phyloP scores from a whole-genome alignment of 495 filamentous ascomycete species.

The Bacidia rubella region DNA sequence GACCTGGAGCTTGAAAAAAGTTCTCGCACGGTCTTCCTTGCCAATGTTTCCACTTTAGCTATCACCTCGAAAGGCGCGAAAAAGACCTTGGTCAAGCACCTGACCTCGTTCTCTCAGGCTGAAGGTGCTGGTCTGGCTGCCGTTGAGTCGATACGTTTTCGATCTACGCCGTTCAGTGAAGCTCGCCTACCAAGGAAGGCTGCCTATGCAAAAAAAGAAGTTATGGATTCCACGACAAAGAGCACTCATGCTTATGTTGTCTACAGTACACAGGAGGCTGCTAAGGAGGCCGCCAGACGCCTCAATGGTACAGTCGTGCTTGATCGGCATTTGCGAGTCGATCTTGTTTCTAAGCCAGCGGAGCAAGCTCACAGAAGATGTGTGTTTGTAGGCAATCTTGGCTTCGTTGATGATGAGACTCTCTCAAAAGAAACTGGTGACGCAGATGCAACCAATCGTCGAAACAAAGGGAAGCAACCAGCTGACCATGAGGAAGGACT shows the following conservation, averaged over 20 bases:
- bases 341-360: constrained; percentile 77
- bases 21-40: constrained; percentile 79
- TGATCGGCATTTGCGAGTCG: constrained; percentile 79
- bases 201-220: constrained; percentile 65
- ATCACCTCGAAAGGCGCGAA: constrained; percentile 69
- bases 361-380: constrained; percentile 73
- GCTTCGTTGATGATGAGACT: constrained; percentile 80
- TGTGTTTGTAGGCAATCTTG: constrained; percentile 92
- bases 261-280: constrained; percentile 57
- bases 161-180: constrained; percentile 67
- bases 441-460: constrained; percentile 33
- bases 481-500: constrained; percentile 90
- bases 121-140: constrained; percentile 38
- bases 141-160: constrained; percentile 81
- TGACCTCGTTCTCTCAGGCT: constrained; percentile 38
- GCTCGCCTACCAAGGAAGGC: constrained; percentile 77
- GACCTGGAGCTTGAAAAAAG: constrained; percentile 65
- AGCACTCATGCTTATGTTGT: constrained; percentile 92
- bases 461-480: constrained; percentile 50
- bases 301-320: constrained; percentile 78
- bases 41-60: constrained; percentile 72
- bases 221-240: constrained; percentile 79
- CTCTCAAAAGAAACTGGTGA: constrained; percentile 41
- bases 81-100: constrained; percentile 59
- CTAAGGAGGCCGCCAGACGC: constrained; percentile 57